Base-by-base conservation (phyloP, 768 basidiomycete species). In the Trametes elegans region DNA sequence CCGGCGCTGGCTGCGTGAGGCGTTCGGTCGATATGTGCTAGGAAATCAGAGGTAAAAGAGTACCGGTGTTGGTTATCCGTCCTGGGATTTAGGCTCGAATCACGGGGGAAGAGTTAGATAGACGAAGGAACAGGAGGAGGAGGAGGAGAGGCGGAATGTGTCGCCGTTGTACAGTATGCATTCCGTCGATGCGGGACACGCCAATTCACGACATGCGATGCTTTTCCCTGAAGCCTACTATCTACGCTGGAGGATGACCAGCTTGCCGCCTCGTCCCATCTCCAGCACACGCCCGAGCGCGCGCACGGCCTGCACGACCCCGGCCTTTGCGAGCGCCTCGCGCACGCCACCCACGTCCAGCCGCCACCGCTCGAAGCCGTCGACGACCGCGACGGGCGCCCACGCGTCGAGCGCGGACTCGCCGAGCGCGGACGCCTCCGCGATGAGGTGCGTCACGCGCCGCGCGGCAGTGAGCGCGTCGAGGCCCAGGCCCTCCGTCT, bases 401-500 rank as follows among this genome's bases (percentile, higher is more conserved):
- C 84, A 87, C 24, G 26, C 41, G 13, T 40, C 18, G 19, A 39
- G 24, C 29, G 32, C 35, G 18, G 53, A 10, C 8, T 53, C 24
- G n/a, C 55, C 21, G 34, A 58, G 41, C 36, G 51, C 44, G 55
- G 57, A 53, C 1, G 67, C 61, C 63, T 88, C 87, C 0, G 79
- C 69, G 48, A 92, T 83, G 44, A 84, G 71, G 64, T 91, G 87
- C 1, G 88, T 85, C 61, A 87, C 76, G 7, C 68, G 62, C 7
- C 63, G 58, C 10, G 71, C 60, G 19, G 65, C 62, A 3, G 79
- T 73, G 49, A 85, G 72, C 11, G 71, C 64, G 1, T 54, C 44
- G 1, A 76, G 63, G 0, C 77, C 70, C 31, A 90, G 68, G 27
- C 75, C 70, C 69, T 97, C 94, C 0, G 89, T 87, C 74, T 93